Conservation (phyloP, 176 grass and related monocot genomes). For the Urochloa ruziziensis region DNA sequence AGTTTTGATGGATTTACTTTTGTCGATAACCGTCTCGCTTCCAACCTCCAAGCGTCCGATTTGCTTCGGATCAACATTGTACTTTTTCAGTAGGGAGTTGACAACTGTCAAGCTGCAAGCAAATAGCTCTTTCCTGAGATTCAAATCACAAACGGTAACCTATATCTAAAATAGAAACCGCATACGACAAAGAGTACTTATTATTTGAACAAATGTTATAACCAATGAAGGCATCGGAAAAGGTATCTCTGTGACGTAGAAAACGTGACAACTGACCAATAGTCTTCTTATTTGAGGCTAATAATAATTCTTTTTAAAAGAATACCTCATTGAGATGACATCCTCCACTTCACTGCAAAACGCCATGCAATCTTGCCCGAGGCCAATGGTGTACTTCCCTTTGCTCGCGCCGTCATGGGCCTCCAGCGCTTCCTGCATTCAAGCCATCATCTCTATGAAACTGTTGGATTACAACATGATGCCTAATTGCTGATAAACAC, state of each 20-base stretch:
- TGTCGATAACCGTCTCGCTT: slow-evolving; percentile 91
- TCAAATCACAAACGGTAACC: not conserved
- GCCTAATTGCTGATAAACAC: not conserved
- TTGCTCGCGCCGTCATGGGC: slow-evolving; percentile 77
- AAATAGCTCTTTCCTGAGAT: not conserved
- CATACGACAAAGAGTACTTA: not conserved
- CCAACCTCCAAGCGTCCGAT: slow-evolving; percentile 82
- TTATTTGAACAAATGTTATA: not conserved
- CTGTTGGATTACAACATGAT: not conserved
- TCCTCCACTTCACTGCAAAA: slow-evolving; percentile 83
- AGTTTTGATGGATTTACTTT: slow-evolving; percentile 94
- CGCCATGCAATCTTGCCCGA: slow-evolving; percentile 87
- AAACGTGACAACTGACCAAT: not conserved
- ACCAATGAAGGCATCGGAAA: not conserved
- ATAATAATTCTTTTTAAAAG: not conserved
- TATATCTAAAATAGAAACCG: not conserved
- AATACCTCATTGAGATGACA: slow-evolving; percentile 88
- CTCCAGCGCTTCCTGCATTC: slow-evolving; percentile 69
- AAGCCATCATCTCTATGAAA: not conserved
- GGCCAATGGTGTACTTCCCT: slow-evolving; percentile 83
- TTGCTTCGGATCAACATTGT: slow-evolving; percentile 68
- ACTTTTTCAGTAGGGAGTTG: slow-evolving; percentile 64
- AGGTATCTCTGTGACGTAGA: not conserved
- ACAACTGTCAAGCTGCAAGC: slow-evolving; percentile 73
- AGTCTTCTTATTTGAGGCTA: not conserved